These are phyloP conservation scores for Rhynchospora breviuscula DNA, from an alignment of 176 grass and related monocot species.

Conservation along the genomic window DNA sequence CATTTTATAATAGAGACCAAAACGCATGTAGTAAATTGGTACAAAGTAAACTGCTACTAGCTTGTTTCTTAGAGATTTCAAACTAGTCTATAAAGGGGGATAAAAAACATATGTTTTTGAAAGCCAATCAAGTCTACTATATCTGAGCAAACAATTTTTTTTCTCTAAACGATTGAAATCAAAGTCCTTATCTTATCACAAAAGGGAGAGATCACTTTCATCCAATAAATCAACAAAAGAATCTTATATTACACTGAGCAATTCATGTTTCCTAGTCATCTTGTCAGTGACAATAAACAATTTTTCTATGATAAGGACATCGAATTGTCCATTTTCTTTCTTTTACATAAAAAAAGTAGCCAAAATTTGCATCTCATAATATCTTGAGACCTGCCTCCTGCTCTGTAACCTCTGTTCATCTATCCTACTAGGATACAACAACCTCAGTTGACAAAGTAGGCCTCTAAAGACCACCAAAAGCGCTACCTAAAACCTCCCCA, in stretches of 20 bases:
- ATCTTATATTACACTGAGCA: not conserved
- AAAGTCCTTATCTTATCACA: not conserved
- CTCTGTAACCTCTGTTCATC: not conserved
- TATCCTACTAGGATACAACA: not conserved
- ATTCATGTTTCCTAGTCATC: not conserved
- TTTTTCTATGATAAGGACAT: not conserved
- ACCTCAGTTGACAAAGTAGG: conserved; percentile 19
- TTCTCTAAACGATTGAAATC: not conserved
- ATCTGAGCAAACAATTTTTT: not conserved
- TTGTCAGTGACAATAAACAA: not conserved
- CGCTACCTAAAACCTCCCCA: conserved; percentile 1
- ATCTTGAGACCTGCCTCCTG: conserved; percentile 4
- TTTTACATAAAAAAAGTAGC: not conserved
- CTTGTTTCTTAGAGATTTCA: not conserved
- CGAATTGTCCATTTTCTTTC: not conserved
- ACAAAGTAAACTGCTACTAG: not conserved
- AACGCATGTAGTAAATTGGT: not conserved
- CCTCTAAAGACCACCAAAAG: not conserved
- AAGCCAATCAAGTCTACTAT: not conserved
- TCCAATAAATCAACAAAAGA: not conserved
- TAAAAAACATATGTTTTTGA: not conserved
- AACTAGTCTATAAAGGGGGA: not conserved
- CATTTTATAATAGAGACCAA: not conserved
- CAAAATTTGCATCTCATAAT: not conserved
- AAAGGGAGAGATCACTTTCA: not conserved